These are phyloP conservation scores for Zoysia matrella DNA, from an alignment of 202 grass and related monocot species.

Conservation along the genomic window DNA sequence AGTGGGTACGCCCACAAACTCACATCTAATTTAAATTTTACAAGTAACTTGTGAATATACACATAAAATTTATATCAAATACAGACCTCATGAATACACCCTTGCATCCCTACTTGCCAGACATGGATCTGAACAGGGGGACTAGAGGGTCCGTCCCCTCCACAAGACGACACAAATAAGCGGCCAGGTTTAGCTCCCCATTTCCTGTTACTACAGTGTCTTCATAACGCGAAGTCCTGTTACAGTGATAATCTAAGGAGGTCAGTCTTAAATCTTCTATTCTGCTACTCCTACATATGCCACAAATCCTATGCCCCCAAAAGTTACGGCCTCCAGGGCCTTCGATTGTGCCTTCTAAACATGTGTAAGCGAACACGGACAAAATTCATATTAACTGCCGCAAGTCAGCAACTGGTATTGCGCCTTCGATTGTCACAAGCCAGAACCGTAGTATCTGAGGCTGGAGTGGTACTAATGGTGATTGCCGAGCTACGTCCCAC, in stretches of 20 bases:
- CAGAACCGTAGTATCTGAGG: not conserved
- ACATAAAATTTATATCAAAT: too few species aligned
- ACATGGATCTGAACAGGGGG: too few species aligned
- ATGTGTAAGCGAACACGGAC: not conserved
- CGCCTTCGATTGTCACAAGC: not conserved
- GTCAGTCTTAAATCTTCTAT: not conserved
- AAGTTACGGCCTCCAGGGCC: not conserved
- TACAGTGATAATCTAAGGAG: not conserved
- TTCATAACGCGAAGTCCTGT: not conserved
- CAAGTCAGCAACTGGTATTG: not conserved
- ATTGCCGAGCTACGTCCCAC: not conserved
- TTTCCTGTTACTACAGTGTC: not conserved
- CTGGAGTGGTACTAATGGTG: not conserved
- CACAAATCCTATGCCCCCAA: not conserved
- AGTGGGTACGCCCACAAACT: too few species aligned
- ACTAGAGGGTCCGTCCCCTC: too few species aligned
- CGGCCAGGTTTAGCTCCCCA: not conserved
- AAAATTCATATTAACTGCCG: not conserved
- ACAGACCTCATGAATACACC: too few species aligned
- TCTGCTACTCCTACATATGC: not conserved
- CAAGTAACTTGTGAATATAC: too few species aligned
- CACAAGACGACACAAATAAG: too few species aligned
- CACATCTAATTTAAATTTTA: too few species aligned
- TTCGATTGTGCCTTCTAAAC: not conserved
- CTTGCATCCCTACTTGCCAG: too few species aligned